phyloP scores from a whole-genome alignment of 495 filamentous ascomycete genomes.

The Penicillium parvum region DNA sequence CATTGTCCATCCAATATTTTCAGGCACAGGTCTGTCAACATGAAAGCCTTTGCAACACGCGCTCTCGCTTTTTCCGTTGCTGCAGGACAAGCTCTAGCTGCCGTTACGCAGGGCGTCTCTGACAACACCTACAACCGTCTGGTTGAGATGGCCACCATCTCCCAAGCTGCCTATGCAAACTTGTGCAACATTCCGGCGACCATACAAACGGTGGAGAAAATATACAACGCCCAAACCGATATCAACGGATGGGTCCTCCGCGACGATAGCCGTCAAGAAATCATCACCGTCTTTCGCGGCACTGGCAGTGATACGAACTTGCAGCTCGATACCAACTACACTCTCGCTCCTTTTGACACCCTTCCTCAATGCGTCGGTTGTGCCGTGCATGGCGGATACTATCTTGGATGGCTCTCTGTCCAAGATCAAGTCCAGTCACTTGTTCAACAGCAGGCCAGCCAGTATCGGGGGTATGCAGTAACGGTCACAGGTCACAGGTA shows the following conservation, averaged over 20 bases:
- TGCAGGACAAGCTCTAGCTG: slow-evolving; percentile 2
- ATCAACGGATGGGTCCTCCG: slow-evolving; percentile 10
- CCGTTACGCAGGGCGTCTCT: slow-evolving; percentile 1
- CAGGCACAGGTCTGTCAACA: background rate
- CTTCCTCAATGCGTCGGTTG: slow-evolving; percentile 3
- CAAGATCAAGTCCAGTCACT: slow-evolving; percentile 7
- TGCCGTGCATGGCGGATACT: slow-evolving; percentile 7
- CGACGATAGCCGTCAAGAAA: slow-evolving; percentile 3
- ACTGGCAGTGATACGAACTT: slow-evolving; percentile 5
- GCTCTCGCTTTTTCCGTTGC: background rate
- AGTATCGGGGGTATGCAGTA: slow-evolving; percentile 5
- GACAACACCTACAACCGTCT: slow-evolving; percentile 2
- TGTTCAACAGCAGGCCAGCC: slow-evolving; percentile 1
- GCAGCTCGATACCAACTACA: slow-evolving; percentile 9
- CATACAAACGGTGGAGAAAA: slow-evolving; percentile 2
- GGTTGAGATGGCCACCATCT: slow-evolving; percentile 7
- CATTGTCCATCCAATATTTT: background rate
- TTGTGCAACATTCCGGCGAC: slow-evolving; percentile 5
- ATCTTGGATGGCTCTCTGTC: slow-evolving; percentile 8
- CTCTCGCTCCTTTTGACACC: slow-evolving; percentile 3
- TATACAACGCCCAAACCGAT: slow-evolving; percentile 6
- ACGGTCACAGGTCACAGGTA: slow-evolving; percentile 8
- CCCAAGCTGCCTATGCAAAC: slow-evolving; percentile 6
- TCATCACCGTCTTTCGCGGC: slow-evolving; percentile 7
- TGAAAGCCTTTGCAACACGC: background rate